A percentile compares a stretch with the other conserved stretches of the same genome.
phyloP scores from a whole-genome alignment of 768 basidiomycete genomes.

The Boletus insuetus region DNA sequence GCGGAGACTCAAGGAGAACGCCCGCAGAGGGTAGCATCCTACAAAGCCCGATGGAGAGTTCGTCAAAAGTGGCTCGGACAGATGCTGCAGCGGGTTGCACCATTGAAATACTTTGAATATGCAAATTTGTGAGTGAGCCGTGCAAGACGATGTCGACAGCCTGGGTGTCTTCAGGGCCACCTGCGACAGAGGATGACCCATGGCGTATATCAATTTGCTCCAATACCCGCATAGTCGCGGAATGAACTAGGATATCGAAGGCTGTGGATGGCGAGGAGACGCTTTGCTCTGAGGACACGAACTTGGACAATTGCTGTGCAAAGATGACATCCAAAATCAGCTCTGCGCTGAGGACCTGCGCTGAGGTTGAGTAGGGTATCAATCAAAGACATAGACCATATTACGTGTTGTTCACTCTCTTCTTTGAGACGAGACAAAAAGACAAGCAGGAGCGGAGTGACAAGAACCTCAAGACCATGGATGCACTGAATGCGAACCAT shows the following conservation, averaged over 20 bases:
- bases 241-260: constrained; percentile 44
- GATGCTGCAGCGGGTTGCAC: not conserved
- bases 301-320: constrained; percentile 35
- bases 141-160: constrained; percentile 19
- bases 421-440: constrained; percentile 44
- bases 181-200: not conserved
- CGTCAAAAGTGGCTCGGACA: constrained; percentile 10
- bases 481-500: constrained; percentile 39
- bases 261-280: constrained; percentile 19
- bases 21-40: constrained; percentile 2
- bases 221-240: constrained; percentile 39
- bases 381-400: constrained; percentile 11
- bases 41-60: constrained; percentile 15
- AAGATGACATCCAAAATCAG: constrained; percentile 43
- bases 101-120: constrained; percentile 11
- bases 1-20: not conserved
- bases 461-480: constrained; percentile 37
- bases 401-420: constrained; percentile 47
- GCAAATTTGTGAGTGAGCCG: constrained; percentile 14
- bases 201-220: constrained; percentile 40
- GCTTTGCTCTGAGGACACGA: constrained; percentile 25
- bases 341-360: constrained; percentile 38
- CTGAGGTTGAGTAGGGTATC: constrained; percentile 6
- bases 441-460: constrained; percentile 57
- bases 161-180: constrained; percentile 1